Evolutionary conservation across 2,329 filamentous ascomycete species (phyloP), one percentile per base, ranked within the genome.

Genomic region (Monosporascus sp.): DNA sequence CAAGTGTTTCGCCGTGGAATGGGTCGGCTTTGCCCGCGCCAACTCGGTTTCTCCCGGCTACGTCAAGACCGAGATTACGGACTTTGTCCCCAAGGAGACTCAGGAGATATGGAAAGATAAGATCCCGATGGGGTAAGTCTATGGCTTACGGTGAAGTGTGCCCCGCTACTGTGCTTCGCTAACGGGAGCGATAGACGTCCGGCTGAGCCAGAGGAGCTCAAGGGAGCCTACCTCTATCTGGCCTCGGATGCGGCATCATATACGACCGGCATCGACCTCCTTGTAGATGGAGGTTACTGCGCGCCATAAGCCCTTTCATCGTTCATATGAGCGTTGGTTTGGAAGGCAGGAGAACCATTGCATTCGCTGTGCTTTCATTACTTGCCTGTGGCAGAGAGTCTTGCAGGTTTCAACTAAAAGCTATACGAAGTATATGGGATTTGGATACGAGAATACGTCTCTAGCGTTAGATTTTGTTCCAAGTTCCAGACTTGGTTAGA

Each of bases 181-280:
- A 37, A 14, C n/a, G 14, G 25, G 17, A n/a, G n/a, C 5, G 9
- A 18, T 36, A 81, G 83, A 47, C 81, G 90, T 59, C 86, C 91
- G 65, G 90, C 86, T 9, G 77, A 84, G 58, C 75, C 82, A 3
- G 80, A 83, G 55, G 90, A 96, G 74, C 77, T 95, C 61, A 92
- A 93, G 74, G 90, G 89, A 20, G 86, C 86, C 18, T 96, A 88
- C 68, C 72, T 95, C 47, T 94, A 91, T 70, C 76, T 95, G 52
- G 87, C 88, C 18, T 89, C 85, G 15, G 89, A 95, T 70, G 89
- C 89, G 4, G 82, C 86, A n/a, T 88, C 84, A 51, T 95, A 90
- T 72, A 90, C 86, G 18, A 95, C 89, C 8, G 90, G 84, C 0
- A 76, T 81, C 9, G 86, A 91, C 68, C 76, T 94, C 54, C 72